A percentile compares a stretch with the other conserved stretches of the same genome.
These are phyloP conservation scores for Kodamaea fungicola DNA, from an alignment of 1,139 yeast species.

Conservation along the genomic window DNA sequence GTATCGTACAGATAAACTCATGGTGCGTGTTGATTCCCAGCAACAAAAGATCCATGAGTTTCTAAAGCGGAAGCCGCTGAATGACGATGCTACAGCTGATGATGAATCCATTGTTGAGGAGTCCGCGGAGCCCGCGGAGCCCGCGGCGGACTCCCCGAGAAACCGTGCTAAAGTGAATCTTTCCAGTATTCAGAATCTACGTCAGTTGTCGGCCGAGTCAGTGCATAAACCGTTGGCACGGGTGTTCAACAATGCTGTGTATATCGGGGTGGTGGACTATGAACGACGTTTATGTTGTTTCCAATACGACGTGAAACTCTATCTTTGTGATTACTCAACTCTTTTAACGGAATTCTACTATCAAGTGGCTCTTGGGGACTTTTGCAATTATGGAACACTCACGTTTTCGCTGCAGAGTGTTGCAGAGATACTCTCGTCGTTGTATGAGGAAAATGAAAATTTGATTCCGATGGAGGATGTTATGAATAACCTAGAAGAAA, in stretches of 20 bases:
- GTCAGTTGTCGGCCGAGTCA: conserved; percentile 44
- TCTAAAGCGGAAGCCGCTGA: conserved; percentile 17
- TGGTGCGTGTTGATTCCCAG: conserved; percentile 72
- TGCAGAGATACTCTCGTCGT: conserved; percentile 24
- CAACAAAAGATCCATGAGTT: conserved; percentile 57
- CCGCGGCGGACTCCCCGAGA: conserved; percentile 2
- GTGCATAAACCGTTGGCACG: conserved; percentile 58
- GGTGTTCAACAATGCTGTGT: conserved; percentile 66
- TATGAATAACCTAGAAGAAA: conserved; percentile 31
- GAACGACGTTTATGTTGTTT: conserved; percentile 68
- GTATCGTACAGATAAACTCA: conserved; percentile 54
- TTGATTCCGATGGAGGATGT: conserved; percentile 18
- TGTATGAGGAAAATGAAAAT: conserved; percentile 16
- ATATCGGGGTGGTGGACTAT: conserved; percentile 81
- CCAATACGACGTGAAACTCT: conserved; percentile 77
- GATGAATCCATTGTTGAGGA: background rate
- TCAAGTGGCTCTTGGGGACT: conserved; percentile 74
- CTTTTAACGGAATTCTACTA: conserved; percentile 69
- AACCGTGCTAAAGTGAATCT: conserved; percentile 50
- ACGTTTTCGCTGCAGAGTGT: conserved; percentile 39
- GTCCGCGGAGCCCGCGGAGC: too few species aligned
- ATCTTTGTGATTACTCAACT: conserved; percentile 76
- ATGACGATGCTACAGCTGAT: too few species aligned
- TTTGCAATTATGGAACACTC: conserved; percentile 76
- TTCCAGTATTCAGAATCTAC: conserved; percentile 56